Evolutionary conservation across 306 rosid genomes (phyloP), one percentile per base, ranked within the genome.

Genomic region (Pachyrhizus erosus): DNA sequence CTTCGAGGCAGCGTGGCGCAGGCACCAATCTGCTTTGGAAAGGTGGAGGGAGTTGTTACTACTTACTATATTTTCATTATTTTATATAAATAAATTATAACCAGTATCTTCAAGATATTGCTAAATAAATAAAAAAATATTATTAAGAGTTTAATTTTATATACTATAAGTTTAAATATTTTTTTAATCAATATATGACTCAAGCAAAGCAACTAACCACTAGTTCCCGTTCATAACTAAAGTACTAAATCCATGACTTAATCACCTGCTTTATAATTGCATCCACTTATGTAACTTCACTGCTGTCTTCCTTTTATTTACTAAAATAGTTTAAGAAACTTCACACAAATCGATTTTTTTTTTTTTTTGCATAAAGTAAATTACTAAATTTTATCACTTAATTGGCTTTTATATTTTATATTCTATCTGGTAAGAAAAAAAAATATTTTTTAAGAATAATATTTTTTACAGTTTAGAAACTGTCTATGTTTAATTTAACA

Each of bases 11-110:
- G 72, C 89, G 81, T 78, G 82, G 84, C 79, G 62, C 85, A 74
- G 71, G 87, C 80, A 69, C 85, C 88, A 88, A 70, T 77, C 40
- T 24, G 7, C 17, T 48, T 77, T 45, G 67, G 82, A 72, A 85
- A 75, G 21, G 70, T 84, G 83, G 61, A 3, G 7, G 27, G 86
- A 70, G 83, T 75, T 64, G 84, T 80, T 73, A 62, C 54, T 78
- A 58, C 31, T 27, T 27, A 27, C 31, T 37, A 37, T 20, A n/a
- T 62, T 70, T 84, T 88, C 58, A 85, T 86, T 78, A 10, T 31
- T 23, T 13, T 65, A 8, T 55, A 10, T 46, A 31, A 58, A 26
- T 29, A 61, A 14, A 5, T 5, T 0, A 2, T 24, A 60, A 29
- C 21, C 14, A 62, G 18, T 13, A 61, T 13, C 39, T 13, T 5